Evolutionary conservation across 2,329 filamentous ascomycete species (phyloP).

Genomic region (Fusarium acutatum): DNA sequence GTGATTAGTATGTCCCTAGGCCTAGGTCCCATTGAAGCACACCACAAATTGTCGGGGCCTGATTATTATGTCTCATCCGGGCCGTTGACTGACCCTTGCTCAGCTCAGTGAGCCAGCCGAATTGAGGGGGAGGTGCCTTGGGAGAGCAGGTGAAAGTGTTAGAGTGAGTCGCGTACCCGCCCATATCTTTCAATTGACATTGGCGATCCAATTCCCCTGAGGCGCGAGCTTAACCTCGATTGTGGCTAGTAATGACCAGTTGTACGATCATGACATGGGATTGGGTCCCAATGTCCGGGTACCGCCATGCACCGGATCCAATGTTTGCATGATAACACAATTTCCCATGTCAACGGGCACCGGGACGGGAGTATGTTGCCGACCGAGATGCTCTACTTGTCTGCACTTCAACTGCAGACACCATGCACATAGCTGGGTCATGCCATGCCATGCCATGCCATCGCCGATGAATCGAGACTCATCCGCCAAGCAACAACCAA

Average conservation of each 20-base stretch:
- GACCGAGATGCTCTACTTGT: not conserved
- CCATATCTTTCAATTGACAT: conserved; percentile 11
- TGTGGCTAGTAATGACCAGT: conserved; percentile 37
- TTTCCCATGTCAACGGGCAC: not conserved
- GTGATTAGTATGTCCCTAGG: not conserved
- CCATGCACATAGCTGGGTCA: not conserved
- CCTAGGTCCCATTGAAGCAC: not conserved
- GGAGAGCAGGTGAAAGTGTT: not conserved
- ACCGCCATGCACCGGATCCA: conserved; percentile 2
- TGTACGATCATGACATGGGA: conserved; percentile 16
- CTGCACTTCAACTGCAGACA: not conserved
- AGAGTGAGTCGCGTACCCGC: conserved; percentile 10
- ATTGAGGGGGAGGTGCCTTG: conserved; percentile 7
- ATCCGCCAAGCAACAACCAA: conserved; percentile 20
- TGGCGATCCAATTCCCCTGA: conserved; percentile 17
- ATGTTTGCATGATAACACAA: conserved; percentile 13
- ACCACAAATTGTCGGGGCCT: conserved; percentile 28
- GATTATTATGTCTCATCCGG: conserved; percentile 26
- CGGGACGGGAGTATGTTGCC: conserved; percentile 22
- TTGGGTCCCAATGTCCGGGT: not conserved
- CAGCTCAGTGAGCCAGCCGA: conserved; percentile 32
- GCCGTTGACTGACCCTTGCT: conserved; percentile 36
- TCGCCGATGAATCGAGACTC: conserved; percentile 31
- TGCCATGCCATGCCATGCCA: conserved; percentile 15
- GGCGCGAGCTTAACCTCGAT: conserved; percentile 32